Evolutionary conservation across 2,329 filamentous ascomycete genomes (phyloP).

Genomic region (Apiospora kogelbergensis): DNA sequence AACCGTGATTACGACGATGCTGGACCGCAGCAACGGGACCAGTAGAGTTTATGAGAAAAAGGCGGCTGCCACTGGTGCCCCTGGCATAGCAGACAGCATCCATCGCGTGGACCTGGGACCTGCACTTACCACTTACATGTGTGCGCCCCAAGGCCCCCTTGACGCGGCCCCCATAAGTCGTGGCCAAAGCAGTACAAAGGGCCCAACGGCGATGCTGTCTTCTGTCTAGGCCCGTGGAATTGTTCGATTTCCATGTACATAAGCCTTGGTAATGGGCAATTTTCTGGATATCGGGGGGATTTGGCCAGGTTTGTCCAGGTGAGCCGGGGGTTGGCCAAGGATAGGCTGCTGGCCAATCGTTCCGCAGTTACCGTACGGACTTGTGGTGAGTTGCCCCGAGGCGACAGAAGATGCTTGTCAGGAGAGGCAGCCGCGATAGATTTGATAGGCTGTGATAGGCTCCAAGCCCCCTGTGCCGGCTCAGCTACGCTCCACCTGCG

Average conservation of each 20-base stretch:
- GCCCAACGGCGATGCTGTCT: not conserved
- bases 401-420: not conserved
- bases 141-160: not conserved
- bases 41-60: conserved; percentile 8
- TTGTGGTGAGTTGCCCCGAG: not conserved
- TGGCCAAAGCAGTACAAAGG: not conserved
- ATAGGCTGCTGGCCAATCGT: not conserved
- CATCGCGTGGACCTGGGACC: not conserved
- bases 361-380: not conserved
- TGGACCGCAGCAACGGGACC: conserved; percentile 1
- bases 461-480: not conserved
- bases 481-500: not conserved
- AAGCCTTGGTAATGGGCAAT: not conserved
- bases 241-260: not conserved
- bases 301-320: not conserved
- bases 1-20: not conserved
- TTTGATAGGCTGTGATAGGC: not conserved
- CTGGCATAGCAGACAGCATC: not conserved
- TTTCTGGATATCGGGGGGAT: not conserved
- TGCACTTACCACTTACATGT: no score
- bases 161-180: not conserved
- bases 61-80: not conserved
- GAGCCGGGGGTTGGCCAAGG: not conserved
- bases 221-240: not conserved
- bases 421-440: conserved; percentile 1